Evolutionary conservation across 2,329 filamentous ascomycete genomes (phyloP).

Genomic region (Bimuria novae-zelandiae): DNA sequence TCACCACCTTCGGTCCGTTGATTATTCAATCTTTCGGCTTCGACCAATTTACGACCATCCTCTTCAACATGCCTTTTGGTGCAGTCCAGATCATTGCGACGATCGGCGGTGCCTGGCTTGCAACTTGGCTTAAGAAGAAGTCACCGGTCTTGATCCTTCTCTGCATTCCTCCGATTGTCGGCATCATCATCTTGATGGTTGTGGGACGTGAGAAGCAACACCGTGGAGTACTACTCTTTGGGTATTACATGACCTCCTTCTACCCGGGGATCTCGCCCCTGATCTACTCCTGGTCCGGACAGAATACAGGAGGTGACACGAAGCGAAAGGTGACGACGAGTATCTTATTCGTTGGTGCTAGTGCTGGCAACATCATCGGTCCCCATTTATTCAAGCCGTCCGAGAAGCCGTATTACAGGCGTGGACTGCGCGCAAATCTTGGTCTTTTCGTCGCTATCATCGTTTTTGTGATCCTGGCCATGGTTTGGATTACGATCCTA

Average conservation of each 20-base stretch:
- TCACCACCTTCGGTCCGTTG: constrained; percentile 62
- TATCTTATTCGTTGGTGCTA: constrained; percentile 68
- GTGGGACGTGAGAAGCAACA: constrained; percentile 53
- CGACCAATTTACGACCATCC: constrained; percentile 59
- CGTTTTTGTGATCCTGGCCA: constrained; percentile 52
- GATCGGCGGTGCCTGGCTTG: constrained; percentile 61
- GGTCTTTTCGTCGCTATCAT: constrained; percentile 65
- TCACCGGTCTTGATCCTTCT: constrained; percentile 59
- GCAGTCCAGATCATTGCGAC: constrained; percentile 64
- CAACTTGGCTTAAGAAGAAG: constrained; percentile 61
- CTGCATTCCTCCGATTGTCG: constrained; percentile 62
- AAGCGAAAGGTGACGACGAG: constrained; percentile 70
- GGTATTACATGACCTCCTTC: constrained; percentile 64
- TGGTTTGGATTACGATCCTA: constrained; percentile 56
- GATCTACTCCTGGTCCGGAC: constrained; percentile 65
- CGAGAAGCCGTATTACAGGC: constrained; percentile 62
- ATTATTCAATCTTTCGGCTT: constrained; percentile 65
- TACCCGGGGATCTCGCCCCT: constrained; percentile 65
- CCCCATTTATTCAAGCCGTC: constrained; percentile 67
- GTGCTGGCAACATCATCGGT: constrained; percentile 68
- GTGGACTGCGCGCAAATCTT: constrained; percentile 65
- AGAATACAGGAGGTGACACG: constrained; percentile 70
- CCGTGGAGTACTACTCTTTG: constrained; percentile 58
- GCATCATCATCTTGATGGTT: constrained; percentile 59
- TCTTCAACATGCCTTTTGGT: constrained; percentile 66